A percentile compares a stretch with the other conserved stretches of the same genome.
Evolutionary conservation across 495 filamentous ascomycete species (phyloP).

Genomic region (Aspergillus haitiensis): DNA sequence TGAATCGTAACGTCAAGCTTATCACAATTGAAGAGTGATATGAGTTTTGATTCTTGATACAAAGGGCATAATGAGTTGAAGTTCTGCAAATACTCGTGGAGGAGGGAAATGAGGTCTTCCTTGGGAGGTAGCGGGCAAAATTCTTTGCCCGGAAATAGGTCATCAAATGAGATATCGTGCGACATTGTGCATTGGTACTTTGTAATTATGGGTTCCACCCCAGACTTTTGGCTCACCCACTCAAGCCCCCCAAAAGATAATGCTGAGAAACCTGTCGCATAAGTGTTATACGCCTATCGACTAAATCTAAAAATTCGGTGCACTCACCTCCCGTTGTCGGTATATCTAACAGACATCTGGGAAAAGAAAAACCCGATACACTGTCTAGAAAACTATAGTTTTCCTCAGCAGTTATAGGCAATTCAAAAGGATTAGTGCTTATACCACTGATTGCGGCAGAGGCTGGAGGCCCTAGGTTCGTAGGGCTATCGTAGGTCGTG

Average conservation of each 20-base stretch:
- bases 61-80: constrained; percentile 23
- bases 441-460: background rate
- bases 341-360: constrained; percentile 17
- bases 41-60: constrained; percentile 16
- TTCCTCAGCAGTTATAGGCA: background rate
- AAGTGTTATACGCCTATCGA: background rate
- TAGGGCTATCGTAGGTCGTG: background rate
- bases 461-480: background rate
- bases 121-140: constrained; percentile 21
- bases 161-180: background rate
- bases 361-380: constrained; percentile 16
- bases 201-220: constrained; percentile 1
- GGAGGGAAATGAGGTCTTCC: constrained; percentile 16
- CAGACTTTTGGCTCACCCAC: constrained; percentile 21
- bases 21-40: constrained; percentile 20
- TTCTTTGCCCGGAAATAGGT: constrained; percentile 10
- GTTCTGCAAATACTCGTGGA: constrained; percentile 20
- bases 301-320: background rate
- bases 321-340: constrained; percentile 15
- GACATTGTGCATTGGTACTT: background rate
- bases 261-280: constrained; percentile 14
- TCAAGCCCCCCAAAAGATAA: constrained; percentile 20
- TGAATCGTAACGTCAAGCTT: constrained; percentile 2
- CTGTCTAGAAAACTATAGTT: background rate
- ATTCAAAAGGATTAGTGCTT: background rate